phyloP scores from a whole-genome alignment of 2,329 filamentous ascomycete genomes.

The Madurella fahalii region DNA sequence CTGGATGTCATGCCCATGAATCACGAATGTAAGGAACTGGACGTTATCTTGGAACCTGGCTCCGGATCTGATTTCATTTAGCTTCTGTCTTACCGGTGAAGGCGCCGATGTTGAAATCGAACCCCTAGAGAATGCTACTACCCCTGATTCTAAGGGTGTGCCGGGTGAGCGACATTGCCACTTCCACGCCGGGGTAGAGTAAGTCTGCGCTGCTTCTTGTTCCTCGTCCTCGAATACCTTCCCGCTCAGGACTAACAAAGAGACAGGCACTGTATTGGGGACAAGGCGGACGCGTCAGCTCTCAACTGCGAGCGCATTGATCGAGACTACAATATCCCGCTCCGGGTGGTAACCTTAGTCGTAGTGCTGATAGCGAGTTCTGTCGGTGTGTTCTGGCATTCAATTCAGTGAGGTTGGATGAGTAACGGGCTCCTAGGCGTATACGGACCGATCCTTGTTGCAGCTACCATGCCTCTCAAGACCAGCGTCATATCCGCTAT shows the following conservation, averaged over 20 bases:
- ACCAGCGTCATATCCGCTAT: constrained; percentile 50
- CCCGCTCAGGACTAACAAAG: constrained; percentile 4
- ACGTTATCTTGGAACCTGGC: constrained; percentile 23
- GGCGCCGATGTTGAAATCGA: constrained; percentile 19
- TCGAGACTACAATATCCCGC: constrained; percentile 60
- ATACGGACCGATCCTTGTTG: constrained; percentile 62
- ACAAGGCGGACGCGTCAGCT: constrained; percentile 33
- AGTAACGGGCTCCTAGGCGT: constrained; percentile 41
- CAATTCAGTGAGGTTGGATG: neutral
- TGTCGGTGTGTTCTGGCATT: constrained; percentile 32
- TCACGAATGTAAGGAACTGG: constrained; percentile 43
- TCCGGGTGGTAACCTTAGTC: constrained; percentile 69
- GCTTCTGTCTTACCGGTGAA: constrained; percentile 10
- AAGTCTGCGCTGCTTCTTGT: constrained; percentile 29
- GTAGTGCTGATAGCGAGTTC: constrained; percentile 65
- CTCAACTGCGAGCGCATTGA: constrained; percentile 42
- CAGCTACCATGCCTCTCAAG: constrained; percentile 51
- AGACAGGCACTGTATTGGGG: constrained; percentile 54
- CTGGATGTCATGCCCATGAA: constrained; percentile 61
- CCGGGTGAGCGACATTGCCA: constrained; percentile 54
- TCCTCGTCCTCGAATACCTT: constrained; percentile 6
- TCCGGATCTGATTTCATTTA: neutral
- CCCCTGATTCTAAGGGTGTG: neutral
- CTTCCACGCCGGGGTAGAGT: constrained; percentile 73
- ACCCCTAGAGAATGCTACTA: constrained; percentile 1